A percentile compares a stretch with the other conserved stretches of the same genome.
Conservation (phyloP, 148 eudicot species). For the Camellia sinensis region DNA sequence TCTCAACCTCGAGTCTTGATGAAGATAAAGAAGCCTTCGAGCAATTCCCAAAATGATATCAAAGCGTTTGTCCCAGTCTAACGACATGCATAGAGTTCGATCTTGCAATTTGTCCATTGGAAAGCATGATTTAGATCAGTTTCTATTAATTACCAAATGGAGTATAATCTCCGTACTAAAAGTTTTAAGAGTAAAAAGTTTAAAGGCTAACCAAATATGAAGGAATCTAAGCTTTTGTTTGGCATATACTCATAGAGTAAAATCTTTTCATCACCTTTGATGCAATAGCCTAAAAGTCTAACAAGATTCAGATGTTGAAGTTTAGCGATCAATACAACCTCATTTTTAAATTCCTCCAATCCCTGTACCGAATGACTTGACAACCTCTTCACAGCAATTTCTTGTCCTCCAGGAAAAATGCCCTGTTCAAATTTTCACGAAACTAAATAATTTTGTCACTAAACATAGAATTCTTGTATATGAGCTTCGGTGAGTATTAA, state of each 20-base stretch:
- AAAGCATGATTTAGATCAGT: not conserved
- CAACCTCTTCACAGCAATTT: constrained; percentile 25
- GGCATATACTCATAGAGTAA: constrained; percentile 24
- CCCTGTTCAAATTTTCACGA: constrained; percentile 11
- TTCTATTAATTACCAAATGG: too few relatives aligned
- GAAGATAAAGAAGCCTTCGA: constrained; percentile 21
- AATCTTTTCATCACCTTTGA: constrained; percentile 18
- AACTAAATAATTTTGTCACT: not conserved
- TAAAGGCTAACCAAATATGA: constrained; percentile 20
- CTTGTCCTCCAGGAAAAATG: constrained; percentile 12
- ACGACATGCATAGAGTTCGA: not conserved
- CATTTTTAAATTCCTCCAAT: constrained; percentile 18
- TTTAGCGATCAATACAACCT: constrained; percentile 17
- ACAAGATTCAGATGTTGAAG: constrained; percentile 25
- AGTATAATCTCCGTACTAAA: too few relatives aligned
- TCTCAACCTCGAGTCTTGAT: constrained; percentile 19
- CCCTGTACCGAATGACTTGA: constrained; percentile 21
- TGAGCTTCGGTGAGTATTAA: not conserved
- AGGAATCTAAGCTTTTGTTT: constrained; percentile 21
- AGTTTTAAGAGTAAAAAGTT: not conserved
- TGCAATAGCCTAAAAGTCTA: constrained; percentile 15
- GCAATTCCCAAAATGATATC: constrained; percentile 37
- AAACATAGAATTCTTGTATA: not conserved
- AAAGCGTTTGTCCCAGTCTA: constrained; percentile 30
- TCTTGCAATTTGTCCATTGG: not conserved